A percentile compares a stretch with the other conserved stretches of the same genome.
Conservation (phyloP, 2,329 filamentous ascomycete species). For the Ophiocordyceps robertsii region DNA sequence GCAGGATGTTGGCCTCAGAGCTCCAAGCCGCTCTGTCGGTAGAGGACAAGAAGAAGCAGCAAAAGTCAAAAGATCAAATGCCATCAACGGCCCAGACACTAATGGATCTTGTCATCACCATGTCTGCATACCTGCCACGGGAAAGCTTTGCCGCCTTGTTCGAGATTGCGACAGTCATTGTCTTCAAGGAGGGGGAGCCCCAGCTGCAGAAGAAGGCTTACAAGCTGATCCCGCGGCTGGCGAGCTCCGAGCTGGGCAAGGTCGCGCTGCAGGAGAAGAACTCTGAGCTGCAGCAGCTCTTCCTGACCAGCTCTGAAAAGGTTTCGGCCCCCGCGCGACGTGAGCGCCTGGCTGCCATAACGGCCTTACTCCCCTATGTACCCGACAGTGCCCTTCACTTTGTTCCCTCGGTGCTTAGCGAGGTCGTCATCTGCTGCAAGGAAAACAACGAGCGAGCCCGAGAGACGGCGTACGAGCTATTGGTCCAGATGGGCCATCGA, state of each 20-base stretch:
- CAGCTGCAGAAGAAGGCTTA: slow-evolving; percentile 98
- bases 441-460: slow-evolving; percentile 94
- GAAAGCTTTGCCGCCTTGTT: slow-evolving; percentile 79
- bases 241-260: slow-evolving; percentile 65
- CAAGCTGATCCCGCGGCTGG: slow-evolving; percentile 86
- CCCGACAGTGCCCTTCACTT: slow-evolving; percentile 75
- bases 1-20: slow-evolving; percentile 65
- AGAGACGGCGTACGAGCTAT: slow-evolving; percentile 76
- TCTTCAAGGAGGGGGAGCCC: slow-evolving; percentile 70
- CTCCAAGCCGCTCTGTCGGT: slow-evolving; percentile 41
- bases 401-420: slow-evolving; percentile 79
- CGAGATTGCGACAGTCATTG: slow-evolving; percentile 69
- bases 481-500: slow-evolving; percentile 77
- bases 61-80: slow-evolving; percentile 55
- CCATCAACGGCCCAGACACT: slow-evolving; percentile 88
- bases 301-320: slow-evolving; percentile 69
- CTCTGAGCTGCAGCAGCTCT: slow-evolving; percentile 65
- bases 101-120: slow-evolving; percentile 93
- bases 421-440: slow-evolving; percentile 93
- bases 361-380: slow-evolving; percentile 66
- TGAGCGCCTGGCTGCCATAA: slow-evolving; percentile 73
- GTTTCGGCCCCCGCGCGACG: slow-evolving; percentile 75
- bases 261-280: slow-evolving; percentile 65
- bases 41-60: slow-evolving; percentile 48
- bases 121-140: slow-evolving; percentile 82